Evolutionary conservation across 192 early-diverging fungal species (phyloP), one percentile per base, ranked within the genome.

Genomic region (Lobosporangium transversale): DNA sequence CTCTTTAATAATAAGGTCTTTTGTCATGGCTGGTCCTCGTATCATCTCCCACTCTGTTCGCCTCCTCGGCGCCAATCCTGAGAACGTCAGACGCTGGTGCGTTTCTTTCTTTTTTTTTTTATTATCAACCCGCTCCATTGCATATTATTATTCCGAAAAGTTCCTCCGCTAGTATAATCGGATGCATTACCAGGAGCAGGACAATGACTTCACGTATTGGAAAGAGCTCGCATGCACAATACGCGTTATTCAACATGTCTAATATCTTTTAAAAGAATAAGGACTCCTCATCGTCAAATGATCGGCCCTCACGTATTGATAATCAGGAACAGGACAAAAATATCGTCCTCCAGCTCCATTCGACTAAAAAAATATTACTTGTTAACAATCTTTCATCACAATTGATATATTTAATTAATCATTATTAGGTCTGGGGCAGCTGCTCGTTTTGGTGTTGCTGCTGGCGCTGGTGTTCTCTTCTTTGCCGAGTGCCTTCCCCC

Each of bases 11-110:
- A 74, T 57, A 66, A n/a, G n/a, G n/a, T n/a, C n/a, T n/a, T n/a
- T n/a, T n/a, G n/a, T n/a, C n/a, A 76, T 76, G 73, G 63, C 73
- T 67, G 73, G 73, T 67, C 73, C 73, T 59, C 73, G 73, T 44
- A 44, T 76, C 59, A 54, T 76, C 59, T 26, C 64, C 26, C 59
- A 76, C 64, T 76, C 73, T 62, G 58, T 67, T 59, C 73, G 73
- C 59, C 33, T 76, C 73, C 54, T 76, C 52, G 73, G 73, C 53
- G 73, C 73, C 53, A 66, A 76, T 59, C 63, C 57, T 52, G 73
- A 76, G 73, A 76, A 76, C 59, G 43, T 67, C 45, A 40, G 42
- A 33, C 73, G 73, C 53, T 76, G 73, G 73, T 76, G 53, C 47
- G 53, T 63, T 24, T 21, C 17, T 4, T 24, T n/a, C 23, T 26